Base-by-base conservation (phyloP, 1,284 basidiomycete genomes). In the Pyrrhoderma noxium region DNA sequence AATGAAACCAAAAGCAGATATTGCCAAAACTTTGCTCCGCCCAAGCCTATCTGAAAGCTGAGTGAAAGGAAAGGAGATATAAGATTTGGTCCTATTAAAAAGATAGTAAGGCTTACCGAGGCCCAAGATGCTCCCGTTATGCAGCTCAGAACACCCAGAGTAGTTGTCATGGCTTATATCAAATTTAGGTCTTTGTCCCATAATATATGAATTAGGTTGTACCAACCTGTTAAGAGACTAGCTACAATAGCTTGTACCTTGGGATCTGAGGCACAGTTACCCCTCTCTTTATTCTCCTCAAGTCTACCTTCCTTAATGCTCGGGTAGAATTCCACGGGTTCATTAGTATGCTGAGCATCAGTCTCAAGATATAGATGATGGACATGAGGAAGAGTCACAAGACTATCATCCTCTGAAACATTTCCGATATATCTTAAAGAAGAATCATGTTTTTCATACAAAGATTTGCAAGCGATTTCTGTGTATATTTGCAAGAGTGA, bases 111-210 rank as follows among this genome's bases (percentile, higher is more conserved):
- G 27, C 77, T 54, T 64, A 83, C 85, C 46, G 82, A 76, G 48
- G 86, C 86, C 93, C 93, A 95, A 75, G 82, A 90, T 2, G 80
- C 89, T 3, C 86, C 85, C 0, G 89, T 92, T 39, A 93, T 60
- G 58, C 80, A 82, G 37, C 74, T 73, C 21, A 89, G 69, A 40
- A 90, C 64, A 5, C 92, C 93, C 69, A 79, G 80, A n/a, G 75
- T 71, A 1, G 83, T 70, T 0, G 76, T 70, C 61, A 91, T 79
- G 31, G 75, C 83, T 78, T 58, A 41, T 3, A 19, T 5, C 44
- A 16, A 23, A 54, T 45, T 55, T 45, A 61, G 23, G 8, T 19
- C 16, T 9, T 19, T n/a, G 21, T 22, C 44, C 4, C 51, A 55
- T 25, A 27, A 31, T 44, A 49, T 8, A 5, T 27, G 38, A 40